Base-by-base conservation (phyloP, 2,329 filamentous ascomycete genomes). In the Cercospora sp. region DNA sequence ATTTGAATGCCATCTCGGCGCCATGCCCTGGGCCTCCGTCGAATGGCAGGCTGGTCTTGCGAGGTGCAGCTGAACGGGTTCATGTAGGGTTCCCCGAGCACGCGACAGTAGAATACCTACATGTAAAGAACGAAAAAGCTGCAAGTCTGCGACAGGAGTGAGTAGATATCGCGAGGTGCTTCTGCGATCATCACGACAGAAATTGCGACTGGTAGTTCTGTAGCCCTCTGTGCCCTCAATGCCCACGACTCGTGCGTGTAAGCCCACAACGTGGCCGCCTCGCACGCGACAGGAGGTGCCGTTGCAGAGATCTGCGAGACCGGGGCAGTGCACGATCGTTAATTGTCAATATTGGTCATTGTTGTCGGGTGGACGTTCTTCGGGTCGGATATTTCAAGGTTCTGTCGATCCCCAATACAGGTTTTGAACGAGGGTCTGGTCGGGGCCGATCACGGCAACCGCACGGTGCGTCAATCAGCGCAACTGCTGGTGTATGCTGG, bases 311-410 rank as follows among this genome's bases (percentile, higher is more conserved):
- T 12, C 43, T 24, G n/a, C 43, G 43, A 49, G 43, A 10, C 43
- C 43, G 9, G 43, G 24, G 43, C 43, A 84, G 0, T 49, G 43
- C 43, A 49, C 21, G 43, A 49, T 49, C 43, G 9, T 10, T n/a
- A n/a, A 43, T 43, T n/a, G 37, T 43, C 37, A 16, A n/a, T 43
- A n/a, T 43, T 43, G 37, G 37, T 43, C 37, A 9, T 43, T 43
- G 37, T 43, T 3, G 18, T 51, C 45, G 45, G 45, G 21, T 51
- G 45, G 45, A 51, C 21, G 5, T 26, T 51, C 10, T 24, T 51
- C 45, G 45, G 45, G 21, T 51, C 45, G 45, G 45, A 51, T 24
- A 51, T 51, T 51, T 51, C 45, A 18, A 21, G 43, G 43, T 24
- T 13, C 43, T 49, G 43, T 49, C 21, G 43, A 51, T 51, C 18